Evolutionary conservation across 2,329 filamentous ascomycete species (phyloP), one percentile per base, ranked within the genome.

Genomic region (Botryotinia globosa): DNA sequence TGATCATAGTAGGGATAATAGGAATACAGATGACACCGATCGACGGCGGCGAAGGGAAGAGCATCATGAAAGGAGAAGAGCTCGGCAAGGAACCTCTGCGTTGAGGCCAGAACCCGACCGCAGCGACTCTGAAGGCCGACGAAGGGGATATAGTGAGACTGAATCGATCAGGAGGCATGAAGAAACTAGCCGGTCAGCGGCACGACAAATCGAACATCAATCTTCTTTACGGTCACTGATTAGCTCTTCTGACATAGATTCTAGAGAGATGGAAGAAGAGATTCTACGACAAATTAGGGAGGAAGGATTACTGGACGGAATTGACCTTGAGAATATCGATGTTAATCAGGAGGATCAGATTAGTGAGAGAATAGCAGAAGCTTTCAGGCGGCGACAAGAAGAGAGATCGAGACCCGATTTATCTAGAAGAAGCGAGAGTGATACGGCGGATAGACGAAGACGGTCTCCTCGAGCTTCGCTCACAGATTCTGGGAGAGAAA

Each of bases 271-370:
- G 77, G 92, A 97, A 80, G 89, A 92, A 74, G 94, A 97, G 80
- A 97, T 98, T 73, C 88, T 97, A 76, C 89, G 93, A 61, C 94
- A 97, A 80, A 97, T 97, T 73, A 87, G 94, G 77, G 91, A 95
- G 75, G 94, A 97, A 79, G 94, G 95, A 0, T 83, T 98, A 32
- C 82, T 97, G 48, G 93, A 98, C 78, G 94, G 94, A 29, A 89
- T 98, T 64, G 94, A 98, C 80, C 84, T 98, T 72, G 92, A 96
- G 78, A 94, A 94, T 75, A 90, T 98, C 71, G 94, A 95, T 75
- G 86, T 94, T 25, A 89, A 85, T 66, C 92, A 94, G 78, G 94
- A 98, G 80, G 94, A 98, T 78, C 93, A 97, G 79, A 89, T 98
- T 25, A 97, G 93, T 76, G 92, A 95, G 79, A 90, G 92, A 73